Conservation (phyloP, 257 asterid genomes). For the Anisodus acutangulus region DNA sequence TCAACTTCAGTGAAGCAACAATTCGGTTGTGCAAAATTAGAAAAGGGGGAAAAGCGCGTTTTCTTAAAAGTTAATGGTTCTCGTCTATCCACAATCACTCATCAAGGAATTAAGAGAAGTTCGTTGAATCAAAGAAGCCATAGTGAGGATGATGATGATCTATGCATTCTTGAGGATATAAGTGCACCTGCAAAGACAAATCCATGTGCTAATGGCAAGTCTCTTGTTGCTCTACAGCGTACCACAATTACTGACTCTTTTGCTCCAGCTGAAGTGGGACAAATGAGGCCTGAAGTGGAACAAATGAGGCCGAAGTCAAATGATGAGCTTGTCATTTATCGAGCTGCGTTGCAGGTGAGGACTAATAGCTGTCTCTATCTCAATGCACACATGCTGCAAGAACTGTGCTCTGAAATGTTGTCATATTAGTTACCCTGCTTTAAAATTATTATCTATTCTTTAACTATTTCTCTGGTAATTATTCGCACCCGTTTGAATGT, state of each 20-base stretch:
- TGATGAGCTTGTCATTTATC: conserved; percentile 65
- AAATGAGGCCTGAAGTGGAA: conserved; percentile 40
- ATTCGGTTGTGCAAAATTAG: conserved; percentile 34
- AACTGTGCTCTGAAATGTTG: conserved; percentile 21
- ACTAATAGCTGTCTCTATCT: background rate
- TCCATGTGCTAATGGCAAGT: conserved; percentile 45
- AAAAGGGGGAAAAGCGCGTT: conserved; percentile 34
- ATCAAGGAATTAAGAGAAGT: conserved; percentile 50
- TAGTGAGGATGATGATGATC: conserved; percentile 64
- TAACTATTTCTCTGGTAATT: background rate
- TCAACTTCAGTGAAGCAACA: conserved; percentile 42
- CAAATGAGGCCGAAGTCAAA: conserved; percentile 59
- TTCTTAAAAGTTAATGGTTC: conserved; percentile 36
- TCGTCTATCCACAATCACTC: conserved; percentile 37
- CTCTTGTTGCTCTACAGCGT: conserved; percentile 41
- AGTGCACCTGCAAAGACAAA: conserved; percentile 60
- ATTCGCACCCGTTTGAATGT: background rate
- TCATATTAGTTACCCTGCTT: background rate
- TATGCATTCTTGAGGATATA: conserved; percentile 73
- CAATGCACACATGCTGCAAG: background rate
- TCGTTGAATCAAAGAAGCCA: conserved; percentile 36
- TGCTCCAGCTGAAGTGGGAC: conserved; percentile 44
- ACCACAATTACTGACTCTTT: conserved; percentile 47
- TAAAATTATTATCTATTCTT: background rate
- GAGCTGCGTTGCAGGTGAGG: conserved; percentile 80